Evolutionary conservation across 129 eudicot genomes (phyloP).

Genomic region (Flaveria trinervia): DNA sequence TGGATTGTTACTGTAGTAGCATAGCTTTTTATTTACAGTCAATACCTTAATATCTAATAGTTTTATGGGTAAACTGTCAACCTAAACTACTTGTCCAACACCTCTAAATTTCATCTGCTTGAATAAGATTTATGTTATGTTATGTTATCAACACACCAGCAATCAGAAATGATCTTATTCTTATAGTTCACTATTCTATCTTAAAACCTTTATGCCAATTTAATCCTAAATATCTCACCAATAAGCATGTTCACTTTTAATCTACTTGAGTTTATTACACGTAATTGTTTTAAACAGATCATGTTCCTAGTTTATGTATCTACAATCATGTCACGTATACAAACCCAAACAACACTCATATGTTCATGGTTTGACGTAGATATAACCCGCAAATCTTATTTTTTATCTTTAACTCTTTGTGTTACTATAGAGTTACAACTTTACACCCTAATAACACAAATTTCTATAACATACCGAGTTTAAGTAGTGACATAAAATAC

Average conservation of each 20-base stretch:
- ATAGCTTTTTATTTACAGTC: too few relatives aligned
- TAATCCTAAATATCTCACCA: neutral
- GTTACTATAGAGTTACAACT: neutral
- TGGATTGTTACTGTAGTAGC: too few relatives aligned
- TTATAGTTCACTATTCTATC: conserved; percentile 6
- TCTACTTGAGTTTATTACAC: conserved; percentile 11
- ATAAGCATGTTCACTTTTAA: neutral
- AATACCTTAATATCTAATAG: neutral
- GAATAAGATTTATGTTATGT: neutral
- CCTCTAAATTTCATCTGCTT: too few relatives aligned
- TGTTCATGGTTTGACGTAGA: neutral
- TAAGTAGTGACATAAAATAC: neutral
- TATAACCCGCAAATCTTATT: neutral
- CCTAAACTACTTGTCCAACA: neutral
- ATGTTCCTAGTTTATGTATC: neutral
- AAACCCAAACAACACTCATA: neutral
- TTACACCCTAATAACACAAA: neutral
- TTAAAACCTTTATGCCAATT: conserved; percentile 11
- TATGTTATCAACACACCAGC: conserved; percentile 2
- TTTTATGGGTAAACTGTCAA: neutral
- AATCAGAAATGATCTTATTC: neutral
- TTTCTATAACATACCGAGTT: neutral
- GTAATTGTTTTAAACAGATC: neutral
- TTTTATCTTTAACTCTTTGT: neutral
- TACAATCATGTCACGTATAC: neutral